These are phyloP conservation scores for Phytopythium aichiense DNA, from an alignment of 352 stramenopile species.

Conservation along the genomic window DNA sequence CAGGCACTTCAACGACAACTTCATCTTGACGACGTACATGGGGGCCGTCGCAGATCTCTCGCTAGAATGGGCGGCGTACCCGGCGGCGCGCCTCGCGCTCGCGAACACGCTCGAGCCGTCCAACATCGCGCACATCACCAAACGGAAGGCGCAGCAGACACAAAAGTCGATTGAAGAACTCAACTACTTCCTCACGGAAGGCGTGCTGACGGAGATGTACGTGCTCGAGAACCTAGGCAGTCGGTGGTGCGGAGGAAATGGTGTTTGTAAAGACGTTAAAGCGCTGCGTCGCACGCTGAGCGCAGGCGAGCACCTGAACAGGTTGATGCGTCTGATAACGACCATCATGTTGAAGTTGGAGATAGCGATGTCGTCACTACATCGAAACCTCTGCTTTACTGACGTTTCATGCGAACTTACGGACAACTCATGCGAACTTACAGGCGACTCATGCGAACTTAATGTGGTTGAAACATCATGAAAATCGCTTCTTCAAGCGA, in stretches of 20 bases:
- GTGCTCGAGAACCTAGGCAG: constrained; percentile 87
- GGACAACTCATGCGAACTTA: too few species aligned
- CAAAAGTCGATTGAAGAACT: constrained; percentile 86
- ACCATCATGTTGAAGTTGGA: constrained; percentile 3
- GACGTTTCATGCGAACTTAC: not conserved
- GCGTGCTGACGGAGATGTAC: constrained; percentile 91
- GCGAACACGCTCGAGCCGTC: constrained; percentile 84
- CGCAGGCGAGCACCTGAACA: too few species aligned
- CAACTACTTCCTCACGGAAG: constrained; percentile 90
- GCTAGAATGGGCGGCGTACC: constrained; percentile 91
- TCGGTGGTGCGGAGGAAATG: too few species aligned
- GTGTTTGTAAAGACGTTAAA: too few species aligned
- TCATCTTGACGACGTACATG: constrained; percentile 95
- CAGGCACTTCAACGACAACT: constrained; percentile 96
- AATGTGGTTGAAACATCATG: not conserved
- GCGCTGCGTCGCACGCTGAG: too few species aligned
- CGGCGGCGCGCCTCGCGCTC: constrained; percentile 85
- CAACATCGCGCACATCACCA: constrained; percentile 88
- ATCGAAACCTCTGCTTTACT: not conserved
- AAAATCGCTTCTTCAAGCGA: constrained; percentile 1
- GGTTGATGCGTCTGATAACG: not conserved
- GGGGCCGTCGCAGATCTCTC: constrained; percentile 91
- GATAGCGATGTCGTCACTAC: not conserved
- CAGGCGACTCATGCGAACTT: not conserved
- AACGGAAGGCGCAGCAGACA: constrained; percentile 85